Conservation (phyloP, 352 stramenopile genomes). For the Phytophthora macrochlamydospora region DNA sequence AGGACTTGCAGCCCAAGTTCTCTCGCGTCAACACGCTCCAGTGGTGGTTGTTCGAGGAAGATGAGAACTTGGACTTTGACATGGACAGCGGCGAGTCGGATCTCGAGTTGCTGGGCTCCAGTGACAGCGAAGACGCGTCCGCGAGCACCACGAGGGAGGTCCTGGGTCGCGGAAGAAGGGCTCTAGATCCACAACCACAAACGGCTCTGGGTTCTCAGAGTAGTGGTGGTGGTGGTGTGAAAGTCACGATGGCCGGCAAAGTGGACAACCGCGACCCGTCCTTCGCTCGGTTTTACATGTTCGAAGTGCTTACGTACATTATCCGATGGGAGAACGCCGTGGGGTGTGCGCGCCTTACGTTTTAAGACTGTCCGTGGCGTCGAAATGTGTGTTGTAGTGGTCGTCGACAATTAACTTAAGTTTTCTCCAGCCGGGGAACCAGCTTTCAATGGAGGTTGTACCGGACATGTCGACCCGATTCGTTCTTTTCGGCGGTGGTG, state of each 20-base stretch:
- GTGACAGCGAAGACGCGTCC: conserved; percentile 31
- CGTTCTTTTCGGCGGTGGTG: no score
- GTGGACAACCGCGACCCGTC: conserved; percentile 49
- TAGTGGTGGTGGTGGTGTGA: conserved; percentile 24
- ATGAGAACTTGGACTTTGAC: conserved; percentile 38
- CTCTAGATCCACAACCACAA: conserved; percentile 2
- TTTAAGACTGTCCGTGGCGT: conserved; percentile 7
- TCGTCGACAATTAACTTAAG: background rate
- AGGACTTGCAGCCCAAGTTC: conserved; percentile 40
- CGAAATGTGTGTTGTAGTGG: background rate
- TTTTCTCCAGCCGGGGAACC: no score
- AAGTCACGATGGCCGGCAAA: conserved; percentile 51
- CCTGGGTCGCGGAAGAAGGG: conserved; percentile 13
- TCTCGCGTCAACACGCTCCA: conserved; percentile 52
- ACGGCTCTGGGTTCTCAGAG: conserved; percentile 6
- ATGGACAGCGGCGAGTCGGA: conserved; percentile 48
- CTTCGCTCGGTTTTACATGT: conserved; percentile 53
- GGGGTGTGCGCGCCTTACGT: conserved; percentile 38
- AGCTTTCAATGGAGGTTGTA: no score
- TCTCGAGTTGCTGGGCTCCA: conserved; percentile 38
- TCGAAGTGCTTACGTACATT: conserved; percentile 56
- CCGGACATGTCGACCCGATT: no score
- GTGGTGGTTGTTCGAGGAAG: conserved; percentile 46
- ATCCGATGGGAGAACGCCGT: conserved; percentile 53
- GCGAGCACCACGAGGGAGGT: conserved; percentile 17